Base-by-base conservation (phyloP, 345 rosid genomes). In the Salix udensis region DNA sequence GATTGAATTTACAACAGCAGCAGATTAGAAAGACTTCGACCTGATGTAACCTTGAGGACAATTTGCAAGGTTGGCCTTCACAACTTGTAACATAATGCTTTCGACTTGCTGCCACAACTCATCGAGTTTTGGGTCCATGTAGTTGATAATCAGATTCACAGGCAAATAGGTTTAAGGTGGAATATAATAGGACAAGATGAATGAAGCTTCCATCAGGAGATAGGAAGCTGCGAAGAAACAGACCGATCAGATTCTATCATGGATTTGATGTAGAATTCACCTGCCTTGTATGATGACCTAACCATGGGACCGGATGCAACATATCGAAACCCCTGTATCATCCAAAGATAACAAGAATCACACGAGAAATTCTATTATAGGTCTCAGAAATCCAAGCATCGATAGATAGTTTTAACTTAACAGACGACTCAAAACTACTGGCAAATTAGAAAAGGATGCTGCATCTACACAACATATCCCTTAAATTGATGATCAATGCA, bases 251-350 rank as follows among this genome's bases (percentile, higher is more conserved):
- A 83, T 66, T 96, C 98, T 66, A 96, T 92, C 99, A 96, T 96
- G 71, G 97, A 94, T 80, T 92, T 96, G 83, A 96, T 96, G 84
- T 94, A 96, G 88, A 89, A 92, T 84, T 96, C 99, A 65, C 98
- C 97, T 1, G 98, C 99, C 88, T 96, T 96, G 90, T 94, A 96
- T 13, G 99, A 96, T 68, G 99, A 96, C 84, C 97, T 88, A 73
- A 96, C 99, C 99, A 94, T 94, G 44, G 98, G 98, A 70, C 99
- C 98, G 62, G 97, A 96, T 76, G 98, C 99, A 65, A 96, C 98
- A 28, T 92, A 96, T 36, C 99, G 94, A 74, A 94, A 96, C 79
- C 99, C 98, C 98, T 94, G 89, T 71, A 58, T 39, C 76, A 83
- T 42, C 62, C 78, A 82, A 77, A 68, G 31, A 69, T 19, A 34